Base-by-base conservation (phyloP, 1,284 basidiomycete genomes). In the Xanthoconium separans region DNA sequence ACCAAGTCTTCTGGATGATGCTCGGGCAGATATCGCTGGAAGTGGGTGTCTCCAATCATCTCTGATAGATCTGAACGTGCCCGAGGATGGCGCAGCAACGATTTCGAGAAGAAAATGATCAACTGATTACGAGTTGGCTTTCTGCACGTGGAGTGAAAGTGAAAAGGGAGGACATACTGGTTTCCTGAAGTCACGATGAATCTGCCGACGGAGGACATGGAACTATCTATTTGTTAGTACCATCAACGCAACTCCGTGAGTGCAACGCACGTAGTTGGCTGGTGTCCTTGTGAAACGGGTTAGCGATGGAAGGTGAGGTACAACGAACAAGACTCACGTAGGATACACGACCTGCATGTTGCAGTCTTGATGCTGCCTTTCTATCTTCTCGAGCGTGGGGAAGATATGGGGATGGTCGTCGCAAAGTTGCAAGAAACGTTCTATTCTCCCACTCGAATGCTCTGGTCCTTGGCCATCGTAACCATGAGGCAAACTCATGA, bases 391-490 rank as follows among this genome's bases (percentile, higher is more conserved):
- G 2, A 83, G 81, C 1, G 85, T 85, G 6, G 97, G 97, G 85
- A 87, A 98, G 61, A 89, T 71, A 72, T 95, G 83, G 11, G 96
- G 96, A 71, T 99, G 95, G 68, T 99, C 97, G 73, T 98, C 97
- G 68, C 95, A 97, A 40, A 99, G 83, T 76, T 98, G 95, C 64
- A 99, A 77, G 87, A 98, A 99, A 44, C 97, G 84, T 77, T 99
- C 97, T 51, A 98, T 83, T 57, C 97, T 84, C 51, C 91, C 97
- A 65, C 93, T 95, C 24, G 96, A 98, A 77, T 99, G 97, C 72
- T 99, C 97, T 3, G 97, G 97, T 43, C 97, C 97, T 72, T 99
- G 97, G 31, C 97, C 97, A 73, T 99, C 97, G 77, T 95, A 99
- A 47, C 97, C 97, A 72, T 98, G 97, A 9, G 95, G 95, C 60